These are phyloP conservation scores for Amphirosellinia nigrospora DNA, from an alignment of 495 filamentous ascomycete genomes.

Conservation along the genomic window DNA sequence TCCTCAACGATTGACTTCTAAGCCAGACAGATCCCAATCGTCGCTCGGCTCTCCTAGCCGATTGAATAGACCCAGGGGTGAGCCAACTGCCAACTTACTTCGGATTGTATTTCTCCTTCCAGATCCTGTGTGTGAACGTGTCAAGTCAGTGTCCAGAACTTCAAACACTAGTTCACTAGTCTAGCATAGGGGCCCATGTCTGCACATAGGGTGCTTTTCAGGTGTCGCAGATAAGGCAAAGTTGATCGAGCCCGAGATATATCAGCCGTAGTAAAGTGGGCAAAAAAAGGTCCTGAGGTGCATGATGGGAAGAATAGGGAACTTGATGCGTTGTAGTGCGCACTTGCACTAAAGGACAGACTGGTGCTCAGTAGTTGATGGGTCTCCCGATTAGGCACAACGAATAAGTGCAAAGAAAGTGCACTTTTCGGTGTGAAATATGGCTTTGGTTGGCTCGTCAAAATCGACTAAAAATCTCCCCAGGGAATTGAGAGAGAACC, in stretches of 20 bases:
- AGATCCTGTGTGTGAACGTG: constrained; percentile 69
- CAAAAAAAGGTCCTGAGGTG: not conserved
- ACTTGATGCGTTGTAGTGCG: constrained; percentile 23
- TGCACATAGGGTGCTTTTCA: constrained; percentile 26
- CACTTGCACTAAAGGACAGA: constrained; percentile 11
- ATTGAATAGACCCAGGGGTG: constrained; percentile 11
- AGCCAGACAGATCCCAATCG: not conserved
- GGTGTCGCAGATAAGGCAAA: constrained; percentile 26
- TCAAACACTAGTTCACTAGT: constrained; percentile 24
- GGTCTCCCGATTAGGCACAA: constrained; percentile 9
- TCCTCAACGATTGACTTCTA: not conserved
- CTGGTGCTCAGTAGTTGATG: constrained; percentile 11
- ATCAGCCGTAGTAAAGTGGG: constrained; percentile 8
- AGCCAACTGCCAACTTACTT: constrained; percentile 15
- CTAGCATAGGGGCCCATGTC: constrained; percentile 11
- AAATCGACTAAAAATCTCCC: constrained; percentile 14
- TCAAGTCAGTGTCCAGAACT: constrained; percentile 32
- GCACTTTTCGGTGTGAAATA: constrained; percentile 24
- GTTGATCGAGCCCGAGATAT: constrained; percentile 24
- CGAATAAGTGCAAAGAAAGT: constrained; percentile 23
- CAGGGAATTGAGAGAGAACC: constrained; percentile 13
- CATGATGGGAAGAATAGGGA: constrained; percentile 4
- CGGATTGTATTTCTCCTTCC: constrained; percentile 93
- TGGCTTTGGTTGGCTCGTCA: constrained; percentile 22
- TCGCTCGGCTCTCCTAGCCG: not conserved